Evolutionary conservation across 164 flowering plant genomes (phyloP), one percentile per base, ranked within the genome.

Genomic region (Buxus sempervirens): DNA sequence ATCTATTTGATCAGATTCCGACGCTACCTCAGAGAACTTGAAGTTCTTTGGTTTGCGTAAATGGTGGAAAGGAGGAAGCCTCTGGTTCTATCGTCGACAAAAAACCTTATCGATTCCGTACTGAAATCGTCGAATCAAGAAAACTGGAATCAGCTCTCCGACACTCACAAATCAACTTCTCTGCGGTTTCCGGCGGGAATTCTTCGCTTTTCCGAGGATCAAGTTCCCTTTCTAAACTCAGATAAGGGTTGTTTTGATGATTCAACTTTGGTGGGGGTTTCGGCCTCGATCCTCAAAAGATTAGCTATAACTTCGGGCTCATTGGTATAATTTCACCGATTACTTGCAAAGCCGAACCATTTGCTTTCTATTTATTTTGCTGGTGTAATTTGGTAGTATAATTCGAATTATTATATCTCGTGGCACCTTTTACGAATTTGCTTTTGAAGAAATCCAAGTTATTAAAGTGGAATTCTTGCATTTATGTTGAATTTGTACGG

Each of bases 61-160:
- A 85, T 88, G 90, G 88, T 80, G 76, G 86, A 80, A 72, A 81
- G 86, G 71, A 81, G 96, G 79, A 85, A 84, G 80, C 96, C 98
- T 41, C 77, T 93, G 65, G 72, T 93, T 18, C 90, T 93, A 10
- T 68, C 83, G 65, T 86, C 98, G 3, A 90, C 95, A 36, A 82
- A 77, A 67, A 22, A 67, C 26, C 85, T 89, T 56, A 36, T 90
- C 53, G 63, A 86, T 69, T 82, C 90, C 60, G 36, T 87, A 5
- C 77, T 82, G 14, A 70, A 28, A 49, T 60, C 83, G 4, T 58
- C 77, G 14, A 67, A 51, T 51, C 65, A 58, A 2, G 49, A 19
- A 20, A 45, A 28, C 48, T 23, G 56, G 25, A 22, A 19, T 38
- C 60, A 48, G 10, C 61, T 51, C 1, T 16, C 65, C 69, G 72